Evolutionary conservation across 2,329 filamentous ascomycete genomes (phyloP).

Genomic region (Nemania sp.): DNA sequence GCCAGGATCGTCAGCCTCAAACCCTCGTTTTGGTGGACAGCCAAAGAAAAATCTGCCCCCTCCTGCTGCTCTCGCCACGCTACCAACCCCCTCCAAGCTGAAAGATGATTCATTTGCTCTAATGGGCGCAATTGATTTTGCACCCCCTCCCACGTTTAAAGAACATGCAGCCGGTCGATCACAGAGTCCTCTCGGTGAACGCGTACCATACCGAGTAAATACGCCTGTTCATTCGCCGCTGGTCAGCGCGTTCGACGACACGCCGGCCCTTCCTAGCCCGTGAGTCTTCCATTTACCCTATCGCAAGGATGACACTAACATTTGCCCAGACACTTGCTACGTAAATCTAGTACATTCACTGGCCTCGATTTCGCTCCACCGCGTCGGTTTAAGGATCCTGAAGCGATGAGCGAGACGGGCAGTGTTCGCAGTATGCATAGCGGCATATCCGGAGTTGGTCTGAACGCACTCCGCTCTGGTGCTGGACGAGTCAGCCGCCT

Average conservation of each 20-base stretch:
- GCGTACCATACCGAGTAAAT: constrained; percentile 73
- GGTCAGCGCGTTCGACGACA: constrained; percentile 82
- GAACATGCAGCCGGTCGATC: constrained; percentile 72
- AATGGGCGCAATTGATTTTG: constrained; percentile 76
- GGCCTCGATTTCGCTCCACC: constrained; percentile 80
- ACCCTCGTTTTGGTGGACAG: constrained; percentile 47
- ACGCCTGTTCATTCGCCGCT: constrained; percentile 78
- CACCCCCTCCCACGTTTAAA: constrained; percentile 69
- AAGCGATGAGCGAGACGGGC: constrained; percentile 66
- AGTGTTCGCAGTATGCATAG: constrained; percentile 74
- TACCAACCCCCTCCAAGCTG: constrained; percentile 85
- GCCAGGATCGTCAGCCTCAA: constrained; percentile 46
- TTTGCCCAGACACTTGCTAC: constrained; percentile 64
- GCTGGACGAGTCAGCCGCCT: constrained; percentile 86
- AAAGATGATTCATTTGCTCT: constrained; percentile 78
- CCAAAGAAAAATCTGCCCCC: constrained; percentile 63
- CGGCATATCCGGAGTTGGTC: constrained; percentile 72
- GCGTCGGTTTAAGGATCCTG: constrained; percentile 68
- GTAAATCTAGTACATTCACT: constrained; percentile 79
- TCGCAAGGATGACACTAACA: constrained; percentile 29
- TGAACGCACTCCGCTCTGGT: constrained; percentile 74
- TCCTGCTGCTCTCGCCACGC: constrained; percentile 70
- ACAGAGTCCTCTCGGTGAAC: constrained; percentile 65
- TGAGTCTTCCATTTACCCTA: constrained; percentile 57
- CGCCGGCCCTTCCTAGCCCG: constrained; percentile 84